Base-by-base conservation (phyloP, 2,329 filamentous ascomycete genomes). In the Colletotrichum gigasporum region DNA sequence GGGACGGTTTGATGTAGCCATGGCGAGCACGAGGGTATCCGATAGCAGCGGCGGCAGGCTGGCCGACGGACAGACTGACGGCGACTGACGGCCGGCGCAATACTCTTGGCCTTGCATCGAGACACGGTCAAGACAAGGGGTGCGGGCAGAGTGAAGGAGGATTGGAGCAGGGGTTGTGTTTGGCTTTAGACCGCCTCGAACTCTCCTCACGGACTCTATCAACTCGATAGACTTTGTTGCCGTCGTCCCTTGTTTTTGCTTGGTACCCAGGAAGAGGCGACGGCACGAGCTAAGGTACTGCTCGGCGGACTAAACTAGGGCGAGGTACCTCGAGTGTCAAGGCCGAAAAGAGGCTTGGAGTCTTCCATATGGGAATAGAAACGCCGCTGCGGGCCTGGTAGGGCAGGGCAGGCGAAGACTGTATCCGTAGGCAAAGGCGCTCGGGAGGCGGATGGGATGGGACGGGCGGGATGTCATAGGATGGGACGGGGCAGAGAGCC, bases 171-270 rank as follows among this genome's bases (percentile, higher is more conserved):
- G 61, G 61, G 56, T 60, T 52, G 30, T 37, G 61, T 54, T 64
- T 61, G 61, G 56, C 56, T 42, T 35, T 50, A 64, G 61, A 64
- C 56, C 61, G 61, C 61, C 61, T 61, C 41, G 56, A 64, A 60
- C 61, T 61, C 18, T 61, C 56, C 39, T 61, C 48, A 44, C 61
- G 28, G 61, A 20, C 41, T 61, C 48, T 60, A 60, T 61, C 61
- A 64, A 61, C 28, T 61, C 48, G 30, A 45, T 45, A 47, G 37
- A 37, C 54, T 20, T 34, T 45, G 39, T 9, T 26, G 55, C 42
- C 47, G 48, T 61, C 26, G 12, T 42, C 20, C 24, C 26, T 41
- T 41, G 12, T 54, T 26, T 42, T 41, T 41, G 6, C 11, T 42
- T 37, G 47, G 32, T 53, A 42, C 45, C 34, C 32, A 20, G 30